Evolutionary conservation across 208 protist genomes (phyloP).

Genomic region (Trypanosoma platydactyli): DNA sequence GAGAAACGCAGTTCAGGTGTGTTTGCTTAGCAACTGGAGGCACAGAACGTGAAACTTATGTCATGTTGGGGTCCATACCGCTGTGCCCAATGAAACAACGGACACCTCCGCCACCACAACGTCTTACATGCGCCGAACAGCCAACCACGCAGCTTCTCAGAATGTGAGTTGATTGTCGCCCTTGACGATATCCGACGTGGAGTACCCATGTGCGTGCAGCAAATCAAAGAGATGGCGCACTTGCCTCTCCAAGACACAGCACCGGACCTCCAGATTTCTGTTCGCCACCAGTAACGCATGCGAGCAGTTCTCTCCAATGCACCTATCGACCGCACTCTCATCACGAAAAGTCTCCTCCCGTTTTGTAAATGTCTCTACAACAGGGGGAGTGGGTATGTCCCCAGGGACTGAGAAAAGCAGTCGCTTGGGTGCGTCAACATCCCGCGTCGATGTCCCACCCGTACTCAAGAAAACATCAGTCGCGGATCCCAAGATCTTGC

Average conservation of each 20-base stretch:
- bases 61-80: too few relatives aligned
- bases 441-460: background rate
- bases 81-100: too few relatives aligned
- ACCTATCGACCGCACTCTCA: background rate
- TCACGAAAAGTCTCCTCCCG: too few relatives aligned
- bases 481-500: too few relatives aligned
- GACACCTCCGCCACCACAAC: too few relatives aligned
- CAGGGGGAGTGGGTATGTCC: background rate
- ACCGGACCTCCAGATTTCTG: constrained; percentile 8
- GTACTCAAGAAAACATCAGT: background rate
- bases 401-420: background rate
- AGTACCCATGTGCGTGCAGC: background rate
- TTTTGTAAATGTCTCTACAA: too few relatives aligned
- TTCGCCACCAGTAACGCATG: constrained; percentile 1
- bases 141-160: too few relatives aligned
- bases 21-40: too few relatives aligned
- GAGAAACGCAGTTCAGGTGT: too few relatives aligned
- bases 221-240: constrained; percentile 2
- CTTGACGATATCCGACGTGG: background rate
- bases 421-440: background rate
- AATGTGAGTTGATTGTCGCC: background rate
- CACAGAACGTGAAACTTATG: too few relatives aligned
- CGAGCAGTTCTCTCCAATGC: background rate
- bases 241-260: constrained; percentile 10
- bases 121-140: too few relatives aligned